Evolutionary conservation across 2,329 filamentous ascomycete species (phyloP).

Genomic region (Penicillium freii): DNA sequence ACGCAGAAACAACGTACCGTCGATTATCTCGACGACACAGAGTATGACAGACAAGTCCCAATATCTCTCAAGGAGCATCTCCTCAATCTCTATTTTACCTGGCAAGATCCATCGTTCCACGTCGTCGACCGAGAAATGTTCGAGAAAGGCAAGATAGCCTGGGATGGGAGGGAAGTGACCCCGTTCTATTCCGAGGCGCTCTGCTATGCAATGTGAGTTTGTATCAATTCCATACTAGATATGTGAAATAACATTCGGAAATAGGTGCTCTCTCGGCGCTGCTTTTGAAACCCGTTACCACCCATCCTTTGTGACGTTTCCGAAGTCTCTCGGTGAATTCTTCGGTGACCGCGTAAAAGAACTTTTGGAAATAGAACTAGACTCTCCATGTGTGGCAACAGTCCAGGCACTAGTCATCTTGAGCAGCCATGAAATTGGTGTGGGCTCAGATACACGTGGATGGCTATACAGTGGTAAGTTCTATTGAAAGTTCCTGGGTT

Average conservation of each 20-base stretch:
- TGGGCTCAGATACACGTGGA: constrained; percentile 39
- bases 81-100: constrained; percentile 40
- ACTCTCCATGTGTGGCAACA: constrained; percentile 44
- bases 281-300: constrained; percentile 38
- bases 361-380: constrained; percentile 45
- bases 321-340: constrained; percentile 39
- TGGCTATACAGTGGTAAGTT: constrained; percentile 44
- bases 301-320: constrained; percentile 32
- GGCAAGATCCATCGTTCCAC: constrained; percentile 41
- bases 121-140: constrained; percentile 36
- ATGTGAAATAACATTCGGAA: not conserved
- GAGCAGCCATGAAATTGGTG: constrained; percentile 41
- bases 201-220: constrained; percentile 26
- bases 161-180: constrained; percentile 17
- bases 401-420: constrained; percentile 46
- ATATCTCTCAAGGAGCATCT: constrained; percentile 36
- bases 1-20: not conserved
- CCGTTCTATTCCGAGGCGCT: constrained; percentile 28
- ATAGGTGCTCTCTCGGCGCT: constrained; percentile 34
- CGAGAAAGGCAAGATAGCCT: constrained; percentile 17
- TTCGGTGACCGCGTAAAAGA: constrained; percentile 40
- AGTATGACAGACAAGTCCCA: constrained; percentile 28
- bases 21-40: constrained; percentile 17
- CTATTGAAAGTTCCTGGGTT: not conserved
- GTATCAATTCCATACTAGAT: not conserved